Conservation (phyloP, 345 rosid genomes). For the Psidium friedrichsthalianum region DNA sequence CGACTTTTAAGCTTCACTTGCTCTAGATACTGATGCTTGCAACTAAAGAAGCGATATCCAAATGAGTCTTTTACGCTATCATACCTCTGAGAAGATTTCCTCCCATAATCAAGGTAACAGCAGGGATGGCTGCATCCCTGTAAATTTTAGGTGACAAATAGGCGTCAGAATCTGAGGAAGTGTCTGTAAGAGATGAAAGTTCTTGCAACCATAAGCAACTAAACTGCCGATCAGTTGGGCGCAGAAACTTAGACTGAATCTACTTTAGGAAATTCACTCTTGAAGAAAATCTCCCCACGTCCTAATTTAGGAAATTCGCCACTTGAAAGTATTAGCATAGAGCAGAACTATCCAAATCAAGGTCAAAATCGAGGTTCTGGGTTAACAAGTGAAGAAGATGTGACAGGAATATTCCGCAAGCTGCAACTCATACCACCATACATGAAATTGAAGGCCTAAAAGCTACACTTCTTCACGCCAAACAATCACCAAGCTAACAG, state of each 20-base stretch:
- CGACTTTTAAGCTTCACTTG: neutral
- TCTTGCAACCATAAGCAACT: neutral
- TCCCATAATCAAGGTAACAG: slow-evolving; percentile 30
- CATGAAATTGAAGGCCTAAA: neutral
- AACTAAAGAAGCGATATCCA: neutral
- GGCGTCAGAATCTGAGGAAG: neutral
- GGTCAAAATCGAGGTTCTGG: neutral
- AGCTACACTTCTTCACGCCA: neutral
- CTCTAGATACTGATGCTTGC: neutral
- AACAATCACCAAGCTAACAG: neutral
- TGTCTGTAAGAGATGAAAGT: neutral
- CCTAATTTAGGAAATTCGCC: neutral
- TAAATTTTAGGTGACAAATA: neutral
- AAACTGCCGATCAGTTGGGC: neutral
- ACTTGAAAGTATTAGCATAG: neutral
- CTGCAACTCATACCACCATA: neutral
- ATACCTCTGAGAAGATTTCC: slow-evolving; percentile 31
- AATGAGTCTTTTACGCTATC: neutral
- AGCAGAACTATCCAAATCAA: neutral
- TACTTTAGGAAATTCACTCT: neutral
- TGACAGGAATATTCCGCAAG: neutral
- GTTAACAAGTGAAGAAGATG: neutral
- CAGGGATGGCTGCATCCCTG: slow-evolving; percentile 39
- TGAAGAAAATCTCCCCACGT: neutral
- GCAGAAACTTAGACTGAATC: neutral